Base-by-base conservation (phyloP, 345 rosid species). In the Dipteronia sinensis region DNA sequence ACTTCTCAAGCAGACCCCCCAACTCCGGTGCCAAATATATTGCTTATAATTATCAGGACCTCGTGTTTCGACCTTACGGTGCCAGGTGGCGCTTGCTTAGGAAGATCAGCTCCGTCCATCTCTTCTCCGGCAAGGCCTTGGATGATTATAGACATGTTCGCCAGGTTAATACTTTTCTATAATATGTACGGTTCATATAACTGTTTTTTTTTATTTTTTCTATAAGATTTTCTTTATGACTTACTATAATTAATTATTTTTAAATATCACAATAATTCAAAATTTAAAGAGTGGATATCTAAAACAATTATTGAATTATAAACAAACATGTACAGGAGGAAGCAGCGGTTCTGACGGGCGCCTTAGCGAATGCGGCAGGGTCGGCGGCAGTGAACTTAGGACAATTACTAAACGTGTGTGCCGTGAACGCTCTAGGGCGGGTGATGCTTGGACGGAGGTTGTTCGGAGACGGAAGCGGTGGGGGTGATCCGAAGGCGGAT, bases 31-130 rank as follows among this genome's bases (percentile, higher is more conserved):
- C 96, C 15, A 93, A 93, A 77, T 81, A 95, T 69, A 82, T 95
- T 7, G 97, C 99, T 0, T 95, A 95, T 34, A 93, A 95, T 38
- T 92, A 93, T 11, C 98, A 95, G 61, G 99, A 95, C 85, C 87
- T 95, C 19, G 99, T 93, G 76, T 93, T 95, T 76, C 93, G 97
- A 0, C 99, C 99, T 0, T 95, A 95, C 56, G 99, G 99, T 3
- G 81, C 92, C 1, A 55, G 98, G 76, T 95, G 99, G 99, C 86
- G 99, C 51, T 13, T 92, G 94, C 82, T 95, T 11, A 58, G 99
- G 77, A 95, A 95, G 85, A 93, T 95, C 58, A 88, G 88, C 78
- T 81, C 93, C 73, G 86, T 91, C 73, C 99, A 95, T 81, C 86
- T 95, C 2, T 95, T 95, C 86, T 95, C 99, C 56, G 86, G 85